phyloP scores from a whole-genome alignment of 768 basidiomycete species.

The Lentinula guzmanii region DNA sequence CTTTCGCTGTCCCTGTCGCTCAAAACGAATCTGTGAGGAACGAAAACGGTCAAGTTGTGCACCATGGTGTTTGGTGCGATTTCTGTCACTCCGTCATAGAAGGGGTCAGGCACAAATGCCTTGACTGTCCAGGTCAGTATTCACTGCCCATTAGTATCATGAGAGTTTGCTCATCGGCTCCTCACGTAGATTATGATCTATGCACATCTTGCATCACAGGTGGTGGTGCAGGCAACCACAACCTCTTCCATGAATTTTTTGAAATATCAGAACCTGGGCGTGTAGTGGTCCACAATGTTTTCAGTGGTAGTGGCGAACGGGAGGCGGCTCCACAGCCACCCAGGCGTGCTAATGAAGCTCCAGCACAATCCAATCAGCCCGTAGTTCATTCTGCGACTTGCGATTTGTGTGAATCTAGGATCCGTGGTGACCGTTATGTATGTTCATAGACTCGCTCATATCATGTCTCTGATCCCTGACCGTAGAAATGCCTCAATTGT shows the following conservation, averaged over 20 bases:
- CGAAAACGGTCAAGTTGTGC: constrained; percentile 31
- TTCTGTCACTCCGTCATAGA: constrained; percentile 48
- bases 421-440: constrained; percentile 70
- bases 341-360: constrained; percentile 6
- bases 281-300: constrained; percentile 59
- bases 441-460: constrained; percentile 19
- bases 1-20: not conserved
- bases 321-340: constrained; percentile 6
- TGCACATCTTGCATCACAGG: constrained; percentile 51
- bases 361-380: constrained; percentile 11
- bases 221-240: constrained; percentile 47
- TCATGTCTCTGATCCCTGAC: not conserved
- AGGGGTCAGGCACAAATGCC: constrained; percentile 74
- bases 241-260: constrained; percentile 66
- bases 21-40: not conserved
- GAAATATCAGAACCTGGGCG: constrained; percentile 61
- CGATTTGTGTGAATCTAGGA: constrained; percentile 69
- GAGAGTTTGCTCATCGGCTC: not conserved
- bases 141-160: not conserved
- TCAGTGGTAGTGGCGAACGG: constrained; percentile 32
- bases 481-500: constrained; percentile 74
- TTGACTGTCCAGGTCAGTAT: constrained; percentile 61
- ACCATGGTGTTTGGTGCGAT: constrained; percentile 62
- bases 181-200: constrained; percentile 59
- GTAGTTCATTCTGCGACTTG: constrained; percentile 64